These are phyloP conservation scores for Trichothecium sympodiale DNA, from an alignment of 2,329 filamentous ascomycete genomes.

Conservation along the genomic window DNA sequence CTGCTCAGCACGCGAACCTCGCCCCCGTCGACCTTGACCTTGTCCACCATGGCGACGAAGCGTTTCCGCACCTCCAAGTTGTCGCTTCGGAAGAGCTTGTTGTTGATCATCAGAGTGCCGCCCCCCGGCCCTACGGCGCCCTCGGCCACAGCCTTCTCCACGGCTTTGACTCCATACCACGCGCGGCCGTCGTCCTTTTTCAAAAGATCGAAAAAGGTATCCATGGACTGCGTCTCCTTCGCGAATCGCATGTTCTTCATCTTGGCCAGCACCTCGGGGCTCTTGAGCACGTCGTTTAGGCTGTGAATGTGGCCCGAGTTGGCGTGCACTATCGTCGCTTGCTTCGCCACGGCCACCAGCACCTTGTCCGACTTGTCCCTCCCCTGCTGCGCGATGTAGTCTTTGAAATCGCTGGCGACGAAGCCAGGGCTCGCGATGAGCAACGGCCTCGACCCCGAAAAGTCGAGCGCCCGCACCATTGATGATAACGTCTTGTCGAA, in stretches of 20 bases:
- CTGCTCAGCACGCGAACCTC: constrained; percentile 84
- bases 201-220: constrained; percentile 67
- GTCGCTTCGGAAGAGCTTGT: constrained; percentile 75
- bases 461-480: constrained; percentile 67
- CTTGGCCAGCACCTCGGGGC: constrained; percentile 62
- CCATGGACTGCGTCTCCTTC: constrained; percentile 73
- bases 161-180: constrained; percentile 80
- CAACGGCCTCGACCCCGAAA: constrained; percentile 57
- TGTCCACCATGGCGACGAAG: constrained; percentile 80
- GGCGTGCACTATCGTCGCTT: constrained; percentile 67
- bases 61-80: constrained; percentile 64
- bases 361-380: constrained; percentile 53
- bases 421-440: constrained; percentile 86
- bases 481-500: constrained; percentile 68
- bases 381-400: constrained; percentile 55
- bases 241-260: constrained; percentile 84
- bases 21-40: constrained; percentile 76
- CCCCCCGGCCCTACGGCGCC: constrained; percentile 83
- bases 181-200: constrained; percentile 78
- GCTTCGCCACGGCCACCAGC: constrained; percentile 48
- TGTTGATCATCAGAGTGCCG: constrained; percentile 76
- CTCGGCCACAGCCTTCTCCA: constrained; percentile 71
- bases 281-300: constrained; percentile 77
- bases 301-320: constrained; percentile 80
- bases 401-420: constrained; percentile 68